Evolutionary conservation across 1,284 basidiomycete species (phyloP), one percentile per base, ranked within the genome.

Genomic region (Apiotrichum montevideense): DNA sequence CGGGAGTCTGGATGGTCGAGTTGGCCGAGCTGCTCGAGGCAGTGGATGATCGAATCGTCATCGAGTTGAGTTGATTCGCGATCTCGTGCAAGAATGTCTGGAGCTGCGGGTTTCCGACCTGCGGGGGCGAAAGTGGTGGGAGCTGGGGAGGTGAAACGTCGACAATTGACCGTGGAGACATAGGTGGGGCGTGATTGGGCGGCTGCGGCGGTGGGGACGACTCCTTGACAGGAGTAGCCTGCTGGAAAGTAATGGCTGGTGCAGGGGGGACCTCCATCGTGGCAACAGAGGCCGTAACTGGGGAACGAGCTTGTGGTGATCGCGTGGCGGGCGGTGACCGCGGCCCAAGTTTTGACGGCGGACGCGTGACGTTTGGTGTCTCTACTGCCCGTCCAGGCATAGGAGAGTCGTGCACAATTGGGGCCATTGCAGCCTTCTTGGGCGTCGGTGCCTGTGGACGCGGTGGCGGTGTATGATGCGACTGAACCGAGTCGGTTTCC

Each of bases 31-130:
- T 71, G 56, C 66, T 72, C 46, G 72, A 78, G 46, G 70, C 76
- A 44, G 71, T 75, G 39, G 73, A 79, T 46, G 73, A 75, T 39
- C 75, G 74, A 62, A 73, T 76, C 58, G 74, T 77, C 74, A 83
- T 80, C 14, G 78, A 79, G 66, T 80, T 80, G 51, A 83, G 77
- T 65, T 82, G 80, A 34, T 79, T 79, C 46, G 81, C 81, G 14
- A 83, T 80, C 63, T 83, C 81, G 65, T 81, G 77, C 73, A 82
- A 80, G 73, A 82, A 83, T 49, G 75, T 74, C 63, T 82, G 81
- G 64, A 82, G 77, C 40, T 79, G 78, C 6, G 74, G 74, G 58
- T 82, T 79, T 52, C 77, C 76, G 0, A 79, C 78, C 45, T 75
- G 69, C 0, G 80, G 80, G 7, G 71, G 71, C 35, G 72, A 69